A percentile compares a stretch with the other conserved stretches of the same genome.
These are phyloP conservation scores for Apiotrichum laibachii DNA, from an alignment of 1,284 basidiomycete species.

Conservation along the genomic window DNA sequence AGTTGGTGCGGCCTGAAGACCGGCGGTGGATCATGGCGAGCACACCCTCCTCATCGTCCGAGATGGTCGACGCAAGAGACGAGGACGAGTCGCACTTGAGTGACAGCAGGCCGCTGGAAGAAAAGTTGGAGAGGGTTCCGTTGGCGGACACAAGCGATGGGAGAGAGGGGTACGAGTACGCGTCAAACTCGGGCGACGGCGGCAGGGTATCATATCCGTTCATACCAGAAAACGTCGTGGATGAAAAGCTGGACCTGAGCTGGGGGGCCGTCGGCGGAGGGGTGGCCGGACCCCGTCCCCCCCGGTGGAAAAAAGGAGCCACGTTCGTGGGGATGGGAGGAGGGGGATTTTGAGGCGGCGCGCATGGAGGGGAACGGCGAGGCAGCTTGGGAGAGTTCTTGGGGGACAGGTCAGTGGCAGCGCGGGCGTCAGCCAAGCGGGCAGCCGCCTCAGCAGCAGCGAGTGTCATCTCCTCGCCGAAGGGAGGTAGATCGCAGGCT, in stretches of 20 bases:
- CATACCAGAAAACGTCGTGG: not conserved
- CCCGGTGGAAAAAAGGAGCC: not conserved
- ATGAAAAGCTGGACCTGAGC: not conserved
- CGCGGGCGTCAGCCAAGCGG: slow-evolving; percentile 13
- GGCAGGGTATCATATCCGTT: slow-evolving; percentile 12
- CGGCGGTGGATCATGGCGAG: slow-evolving; percentile 39
- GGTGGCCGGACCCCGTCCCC: not conserved
- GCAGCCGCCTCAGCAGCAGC: slow-evolving; percentile 5
- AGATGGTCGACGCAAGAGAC: slow-evolving; percentile 32
- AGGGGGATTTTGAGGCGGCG: not conserved
- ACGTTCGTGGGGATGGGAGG: slow-evolving; percentile 1
- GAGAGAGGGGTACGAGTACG: slow-evolving; percentile 34
- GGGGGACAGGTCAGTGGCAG: slow-evolving; percentile 6
- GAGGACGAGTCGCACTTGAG: slow-evolving; percentile 18
- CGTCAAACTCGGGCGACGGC: slow-evolving; percentile 23
- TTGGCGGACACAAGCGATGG: slow-evolving; percentile 40
- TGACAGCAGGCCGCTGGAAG: not conserved
- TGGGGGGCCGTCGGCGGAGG: not conserved
- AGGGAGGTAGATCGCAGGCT: slow-evolving; percentile 20
- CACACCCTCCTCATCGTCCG: slow-evolving; percentile 42
- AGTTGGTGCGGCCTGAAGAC: slow-evolving; percentile 7
- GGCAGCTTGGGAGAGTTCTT: not conserved
- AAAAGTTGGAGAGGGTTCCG: slow-evolving; percentile 26
- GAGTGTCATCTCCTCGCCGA: slow-evolving; percentile 14
- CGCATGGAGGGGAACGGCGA: not conserved